A percentile compares a stretch with the other conserved stretches of the same genome.
Evolutionary conservation across 345 rosid species (phyloP).

Genomic region (Camelina sativa): DNA sequence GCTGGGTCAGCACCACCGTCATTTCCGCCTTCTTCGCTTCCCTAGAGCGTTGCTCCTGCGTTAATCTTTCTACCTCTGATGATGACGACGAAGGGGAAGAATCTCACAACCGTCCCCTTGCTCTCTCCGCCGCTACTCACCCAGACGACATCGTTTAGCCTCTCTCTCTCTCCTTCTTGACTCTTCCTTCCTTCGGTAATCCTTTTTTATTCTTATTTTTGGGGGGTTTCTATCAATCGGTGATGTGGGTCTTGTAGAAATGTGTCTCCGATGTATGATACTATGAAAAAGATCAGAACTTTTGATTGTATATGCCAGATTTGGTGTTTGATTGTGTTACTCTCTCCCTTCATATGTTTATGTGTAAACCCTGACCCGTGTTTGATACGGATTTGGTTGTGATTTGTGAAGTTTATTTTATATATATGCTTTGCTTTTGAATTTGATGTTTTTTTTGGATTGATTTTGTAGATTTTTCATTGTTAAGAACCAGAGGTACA

Average conservation of each 20-base stretch:
- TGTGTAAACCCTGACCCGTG: conserved; percentile 1
- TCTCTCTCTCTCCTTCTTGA: neutral
- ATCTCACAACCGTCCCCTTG: conserved; percentile 58
- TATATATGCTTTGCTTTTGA: conserved; percentile 19
- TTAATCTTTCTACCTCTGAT: conserved; percentile 70
- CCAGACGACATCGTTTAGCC: conserved; percentile 41
- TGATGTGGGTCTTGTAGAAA: conserved; percentile 13
- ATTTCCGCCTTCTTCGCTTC: conserved; percentile 87
- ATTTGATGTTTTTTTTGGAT: neutral
- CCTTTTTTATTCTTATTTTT: neutral
- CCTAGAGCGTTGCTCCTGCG: conserved; percentile 89
- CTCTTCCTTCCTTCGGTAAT: conserved; percentile 21
- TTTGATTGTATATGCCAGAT: conserved; percentile 37
- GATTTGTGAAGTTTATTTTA: conserved; percentile 25
- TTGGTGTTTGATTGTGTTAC: conserved; percentile 16
- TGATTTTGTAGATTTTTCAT: conserved; percentile 14
- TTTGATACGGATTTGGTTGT: neutral
- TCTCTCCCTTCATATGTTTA: neutral
- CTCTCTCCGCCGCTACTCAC: conserved; percentile 48
- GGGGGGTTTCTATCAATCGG: neutral
- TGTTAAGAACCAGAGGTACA: neutral
- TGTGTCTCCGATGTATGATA: conserved; percentile 24
- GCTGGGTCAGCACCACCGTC: conserved; percentile 76
- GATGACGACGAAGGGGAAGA: conserved; percentile 65
- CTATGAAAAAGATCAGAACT: conserved; percentile 9